Evolutionary conservation across 2,329 filamentous ascomycete genomes (phyloP), one percentile per base, ranked within the genome.

Genomic region (Aspergillus neotritici): DNA sequence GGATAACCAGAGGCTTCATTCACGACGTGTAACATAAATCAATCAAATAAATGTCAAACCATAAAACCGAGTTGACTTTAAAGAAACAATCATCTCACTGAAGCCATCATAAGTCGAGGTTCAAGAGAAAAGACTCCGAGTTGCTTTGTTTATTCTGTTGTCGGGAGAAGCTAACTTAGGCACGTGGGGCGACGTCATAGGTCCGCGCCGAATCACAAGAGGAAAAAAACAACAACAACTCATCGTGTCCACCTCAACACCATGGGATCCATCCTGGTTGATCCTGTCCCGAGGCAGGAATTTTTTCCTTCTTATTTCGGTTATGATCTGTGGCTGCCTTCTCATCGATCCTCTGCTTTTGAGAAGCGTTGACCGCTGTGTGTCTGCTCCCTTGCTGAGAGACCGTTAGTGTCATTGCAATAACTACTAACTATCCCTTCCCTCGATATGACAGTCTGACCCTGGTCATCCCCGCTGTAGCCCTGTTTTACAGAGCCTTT

Each of bases 141-240:
- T 8, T 36, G 31, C 38, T 34, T 42, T 42, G 37, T 48, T 41
- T 40, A 25, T 32, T 11, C 31, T 17, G 16, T 36, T 15, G 17
- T 29, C 30, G n/a, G 29, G 34, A 37, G 5, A 38, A 14, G 36
- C 36, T 21, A 6, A 40, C 36, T 21, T 4, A 40, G 51, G 54
- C 62, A 64, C 60, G 62, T 64, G 61, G 56, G 38, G 34, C 60
- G 60, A 64, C 62, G 61, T 64, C 62, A 64, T 64, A 54, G 53
- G 55, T 41, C 52, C 43, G 37, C 41, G 42, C 38, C 29, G 30
- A 47, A 37, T 46, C 45, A 40, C 42, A 25, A 25, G 34, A 50
- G 41, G 31, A 44, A 44, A 37, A 15, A 15, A 37, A n/a, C 29
- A 28, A 37, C 34, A 14, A 30, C 16, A n/a, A 25, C 21, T 25